Percentiles rank a stretch among this genome's conserved stretches.
These are phyloP conservation scores for Backusella luteola DNA, from an alignment of 192 early-diverging fungal genomes.

Conservation along the genomic window DNA sequence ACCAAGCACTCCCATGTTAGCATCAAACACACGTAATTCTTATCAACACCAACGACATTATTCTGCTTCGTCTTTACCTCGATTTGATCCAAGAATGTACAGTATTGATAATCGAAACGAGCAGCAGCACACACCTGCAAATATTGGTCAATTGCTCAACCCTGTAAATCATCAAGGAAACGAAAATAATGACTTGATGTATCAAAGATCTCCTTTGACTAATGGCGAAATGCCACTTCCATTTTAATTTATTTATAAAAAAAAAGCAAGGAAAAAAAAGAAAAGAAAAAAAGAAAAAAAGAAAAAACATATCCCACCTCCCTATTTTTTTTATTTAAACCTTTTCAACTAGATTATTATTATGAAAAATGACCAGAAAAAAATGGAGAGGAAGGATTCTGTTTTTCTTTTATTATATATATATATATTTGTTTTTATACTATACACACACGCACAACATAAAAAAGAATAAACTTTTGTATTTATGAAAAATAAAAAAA, in stretches of 20 bases:
- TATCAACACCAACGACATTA: slow-evolving; percentile 21
- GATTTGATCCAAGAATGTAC: slow-evolving; percentile 14
- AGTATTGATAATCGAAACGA: not conserved
- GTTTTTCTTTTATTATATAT: not conserved
- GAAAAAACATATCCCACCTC: no score
- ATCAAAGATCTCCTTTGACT: not conserved
- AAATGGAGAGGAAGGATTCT: not conserved
- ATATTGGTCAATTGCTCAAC: slow-evolving; percentile 29
- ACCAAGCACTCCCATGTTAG: slow-evolving; percentile 20
- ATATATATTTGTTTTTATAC: no score
- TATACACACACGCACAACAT: no score
- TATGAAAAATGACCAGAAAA: not conserved
- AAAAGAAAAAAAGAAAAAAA: no score
- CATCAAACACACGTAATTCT: slow-evolving; percentile 10
- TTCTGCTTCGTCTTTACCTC: slow-evolving; percentile 15
- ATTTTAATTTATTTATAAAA: not conserved
- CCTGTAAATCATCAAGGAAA: slow-evolving; percentile 15
- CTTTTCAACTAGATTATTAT: no score
- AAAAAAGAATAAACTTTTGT: no score
- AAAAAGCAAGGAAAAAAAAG: not conserved
- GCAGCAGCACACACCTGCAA: not conserved
- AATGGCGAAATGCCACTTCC: not conserved
- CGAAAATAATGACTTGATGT: not conserved
- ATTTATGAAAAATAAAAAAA: no score
- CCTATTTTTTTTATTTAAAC: no score